Conservation (phyloP, 108 stramenopile genomes). For the Aurantiochytrium sp. region DNA sequence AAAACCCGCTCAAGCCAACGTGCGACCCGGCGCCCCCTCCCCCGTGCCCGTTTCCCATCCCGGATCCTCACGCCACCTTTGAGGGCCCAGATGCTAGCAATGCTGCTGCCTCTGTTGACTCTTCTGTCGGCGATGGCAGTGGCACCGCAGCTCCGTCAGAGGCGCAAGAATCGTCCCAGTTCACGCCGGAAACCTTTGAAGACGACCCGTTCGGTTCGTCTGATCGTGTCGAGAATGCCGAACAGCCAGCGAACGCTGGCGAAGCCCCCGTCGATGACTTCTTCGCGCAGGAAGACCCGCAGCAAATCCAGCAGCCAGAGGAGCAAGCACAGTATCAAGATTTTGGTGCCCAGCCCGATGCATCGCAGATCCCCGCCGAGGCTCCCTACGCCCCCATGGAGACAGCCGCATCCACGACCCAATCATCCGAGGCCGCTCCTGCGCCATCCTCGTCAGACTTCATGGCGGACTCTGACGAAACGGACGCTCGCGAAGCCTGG, state of each 20-base stretch:
- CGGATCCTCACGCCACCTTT: neutral
- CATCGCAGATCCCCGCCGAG: too few relatives aligned
- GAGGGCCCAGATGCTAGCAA: neutral
- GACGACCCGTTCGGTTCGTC: too few relatives aligned
- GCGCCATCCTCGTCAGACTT: neutral
- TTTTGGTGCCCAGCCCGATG: neutral
- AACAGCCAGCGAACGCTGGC: too few relatives aligned
- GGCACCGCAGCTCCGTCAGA: too few relatives aligned
- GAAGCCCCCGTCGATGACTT: too few relatives aligned
- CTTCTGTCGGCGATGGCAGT: too few relatives aligned
- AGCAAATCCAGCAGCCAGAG: neutral
- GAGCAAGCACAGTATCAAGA: neutral
- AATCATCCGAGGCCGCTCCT: neutral
- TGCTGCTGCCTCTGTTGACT: too few relatives aligned
- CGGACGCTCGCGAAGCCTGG: neutral
- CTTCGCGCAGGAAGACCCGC: too few relatives aligned
- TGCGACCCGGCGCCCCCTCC: neutral
- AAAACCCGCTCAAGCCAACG: neutral
- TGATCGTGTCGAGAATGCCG: too few relatives aligned
- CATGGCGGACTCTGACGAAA: neutral
- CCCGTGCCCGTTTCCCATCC: neutral
- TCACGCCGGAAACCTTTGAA: too few relatives aligned
- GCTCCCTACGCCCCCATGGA: neutral
- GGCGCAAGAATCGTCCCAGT: too few relatives aligned
- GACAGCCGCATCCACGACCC: neutral